phyloP scores from a whole-genome alignment of 2,329 filamentous ascomycete genomes.

The Colletotrichum lindemuthianum region DNA sequence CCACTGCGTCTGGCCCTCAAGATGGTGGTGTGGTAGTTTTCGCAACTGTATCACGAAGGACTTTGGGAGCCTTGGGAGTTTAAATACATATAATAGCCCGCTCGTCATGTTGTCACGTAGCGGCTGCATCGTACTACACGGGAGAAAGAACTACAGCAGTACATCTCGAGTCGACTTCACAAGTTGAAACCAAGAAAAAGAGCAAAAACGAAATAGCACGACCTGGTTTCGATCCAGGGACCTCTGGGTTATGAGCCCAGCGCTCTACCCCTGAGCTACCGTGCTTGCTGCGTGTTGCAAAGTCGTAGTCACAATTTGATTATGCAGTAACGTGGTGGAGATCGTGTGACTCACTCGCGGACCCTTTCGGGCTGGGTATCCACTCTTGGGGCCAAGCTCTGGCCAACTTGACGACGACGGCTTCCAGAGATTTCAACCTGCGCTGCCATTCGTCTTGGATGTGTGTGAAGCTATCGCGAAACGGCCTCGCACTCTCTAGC shows the following conservation, averaged over 20 bases:
- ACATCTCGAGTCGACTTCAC: neutral
- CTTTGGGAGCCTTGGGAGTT: too few species aligned
- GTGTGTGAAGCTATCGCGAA: too few species aligned
- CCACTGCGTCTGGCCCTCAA: too few species aligned
- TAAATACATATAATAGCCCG: too few species aligned
- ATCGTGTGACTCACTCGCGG: slow-evolving; percentile 19
- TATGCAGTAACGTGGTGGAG: neutral
- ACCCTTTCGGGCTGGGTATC: neutral
- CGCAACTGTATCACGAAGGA: too few species aligned
- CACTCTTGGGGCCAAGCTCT: neutral
- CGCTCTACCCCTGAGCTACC: slow-evolving; percentile 31
- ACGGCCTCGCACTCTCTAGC: too few species aligned
- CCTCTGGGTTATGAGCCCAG: slow-evolving; percentile 31
- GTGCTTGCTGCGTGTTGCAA: slow-evolving; percentile 8
- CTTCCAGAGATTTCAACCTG: neutral
- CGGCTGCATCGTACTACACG: too few species aligned
- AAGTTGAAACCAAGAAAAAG: too few species aligned
- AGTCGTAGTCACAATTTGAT: neutral
- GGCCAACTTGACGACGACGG: neutral
- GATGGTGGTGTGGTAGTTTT: too few species aligned
- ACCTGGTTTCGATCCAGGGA: slow-evolving; percentile 30
- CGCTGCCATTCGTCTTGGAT: too few species aligned
- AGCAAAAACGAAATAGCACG: slow-evolving; percentile 7
- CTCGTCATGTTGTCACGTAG: too few species aligned
- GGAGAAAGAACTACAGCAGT: too few species aligned